Base-by-base conservation (phyloP, 2,329 filamentous ascomycete species). In the Metarhizium guizhouense region DNA sequence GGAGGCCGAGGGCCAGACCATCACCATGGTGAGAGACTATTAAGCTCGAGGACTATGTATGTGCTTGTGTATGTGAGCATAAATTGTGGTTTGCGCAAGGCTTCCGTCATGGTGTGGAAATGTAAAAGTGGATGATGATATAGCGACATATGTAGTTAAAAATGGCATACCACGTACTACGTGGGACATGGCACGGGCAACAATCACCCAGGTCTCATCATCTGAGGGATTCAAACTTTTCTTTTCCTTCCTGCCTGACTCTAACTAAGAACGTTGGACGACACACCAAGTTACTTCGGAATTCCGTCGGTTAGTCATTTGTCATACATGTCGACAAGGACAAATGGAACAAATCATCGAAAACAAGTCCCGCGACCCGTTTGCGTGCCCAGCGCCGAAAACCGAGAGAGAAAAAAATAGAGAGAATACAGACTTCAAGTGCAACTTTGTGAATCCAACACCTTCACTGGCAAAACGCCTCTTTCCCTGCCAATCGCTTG, bases 1-100 rank as follows among this genome's bases (percentile, higher is more conserved):
- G 25, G 25, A 25, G 25, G 25, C 25, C 25, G 25, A 79, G 36
- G 75, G 75, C 3, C 47, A 71, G 67, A 67, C 67, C 47, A 69
- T 72, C 42, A 71, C 65, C 67, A 76, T 77, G 74, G 71, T 74
- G 55, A 69, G 63, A 60, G 73, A 75, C 54, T 56, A 55, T 51
- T 61, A 56, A 51, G 30, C 25, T 4, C 4, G 25, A 25, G 25
- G 25, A 25, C 25, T 4, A 25, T 25, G 25, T 25, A 25, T 4
- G 25, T 25, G 25, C 4, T 25, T 25, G 25, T 25, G 25, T 25
- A 4, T 25, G 25, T 25, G 25, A 25, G 25, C 25, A 25, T 25
- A 25, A 25, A 25, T 25, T 25, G 25, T 25, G 25, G 25, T 25
- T 25, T 25, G 25, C 25, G 25, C 25, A 25, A 25, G 25, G 25